These are phyloP conservation scores for Fraxinus quadrangulata DNA, from an alignment of 257 asterid species.

Conservation along the genomic window DNA sequence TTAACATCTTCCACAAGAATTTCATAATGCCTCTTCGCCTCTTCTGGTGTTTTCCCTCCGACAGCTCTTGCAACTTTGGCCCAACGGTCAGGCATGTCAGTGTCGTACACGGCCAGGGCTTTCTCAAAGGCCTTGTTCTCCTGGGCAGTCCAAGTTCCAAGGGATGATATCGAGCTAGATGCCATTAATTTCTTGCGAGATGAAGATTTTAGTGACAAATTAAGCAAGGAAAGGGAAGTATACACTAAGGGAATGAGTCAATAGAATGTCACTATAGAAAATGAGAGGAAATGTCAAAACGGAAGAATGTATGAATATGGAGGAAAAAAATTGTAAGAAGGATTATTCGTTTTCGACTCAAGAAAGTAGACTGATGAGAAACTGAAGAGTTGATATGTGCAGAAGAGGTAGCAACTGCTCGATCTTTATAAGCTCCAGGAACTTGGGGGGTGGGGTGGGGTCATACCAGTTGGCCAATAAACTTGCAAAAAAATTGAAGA, in stretches of 20 bases:
- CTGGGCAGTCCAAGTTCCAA: slow-evolving; percentile 35
- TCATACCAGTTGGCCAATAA: slow-evolving; percentile 38
- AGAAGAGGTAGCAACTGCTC: slow-evolving; percentile 21
- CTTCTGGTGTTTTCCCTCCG: no score
- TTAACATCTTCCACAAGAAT: slow-evolving; percentile 31
- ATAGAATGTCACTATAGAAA: neutral
- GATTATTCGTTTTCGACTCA: neutral
- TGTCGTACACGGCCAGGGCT: slow-evolving; percentile 37
- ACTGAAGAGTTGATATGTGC: slow-evolving; percentile 21
- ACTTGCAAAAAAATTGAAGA: slow-evolving; percentile 38
- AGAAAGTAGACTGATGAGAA: neutral
- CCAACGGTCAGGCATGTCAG: slow-evolving; percentile 46
- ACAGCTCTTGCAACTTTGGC: slow-evolving; percentile 32
- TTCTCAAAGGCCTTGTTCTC: slow-evolving; percentile 49
- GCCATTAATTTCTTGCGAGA: slow-evolving; percentile 1
- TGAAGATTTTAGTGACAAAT: neutral
- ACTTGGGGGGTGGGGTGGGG: slow-evolving; percentile 3
- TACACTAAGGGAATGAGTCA: neutral
- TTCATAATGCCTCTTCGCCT: slow-evolving; percentile 34
- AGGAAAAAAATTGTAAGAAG: neutral
- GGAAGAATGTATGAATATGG: no score
- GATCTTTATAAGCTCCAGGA: slow-evolving; percentile 36
- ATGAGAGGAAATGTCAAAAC: neutral
- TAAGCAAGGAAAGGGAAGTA: neutral
- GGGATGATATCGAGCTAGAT: slow-evolving; percentile 23